phyloP scores from a whole-genome alignment of 768 basidiomycete genomes.

The Boletus coccyginus region DNA sequence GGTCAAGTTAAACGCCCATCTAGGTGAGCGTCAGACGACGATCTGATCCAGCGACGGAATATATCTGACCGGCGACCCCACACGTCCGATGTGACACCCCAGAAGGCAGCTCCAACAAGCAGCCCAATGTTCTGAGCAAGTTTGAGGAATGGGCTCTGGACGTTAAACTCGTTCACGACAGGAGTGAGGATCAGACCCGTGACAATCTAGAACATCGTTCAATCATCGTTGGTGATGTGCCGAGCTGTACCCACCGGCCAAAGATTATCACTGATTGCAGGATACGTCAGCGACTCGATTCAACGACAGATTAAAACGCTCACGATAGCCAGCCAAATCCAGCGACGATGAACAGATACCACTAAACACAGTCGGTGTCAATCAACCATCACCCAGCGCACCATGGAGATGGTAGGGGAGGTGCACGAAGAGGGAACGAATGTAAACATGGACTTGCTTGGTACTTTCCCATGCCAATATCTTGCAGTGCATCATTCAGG shows the following conservation, averaged over 20 bases:
- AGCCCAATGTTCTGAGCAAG: slow-evolving; percentile 73
- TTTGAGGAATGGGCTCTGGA: slow-evolving; percentile 59
- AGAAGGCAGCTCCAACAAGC: slow-evolving; percentile 65
- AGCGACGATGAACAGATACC: slow-evolving; percentile 60
- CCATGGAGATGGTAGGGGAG: background rate
- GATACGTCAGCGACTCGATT: background rate
- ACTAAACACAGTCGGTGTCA: slow-evolving; percentile 35
- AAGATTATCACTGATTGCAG: slow-evolving; percentile 53
- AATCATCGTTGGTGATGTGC: background rate
- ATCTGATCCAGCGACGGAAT: background rate
- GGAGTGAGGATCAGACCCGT: slow-evolving; percentile 64
- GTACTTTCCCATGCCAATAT: slow-evolving; percentile 71
- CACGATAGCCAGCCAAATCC: slow-evolving; percentile 79
- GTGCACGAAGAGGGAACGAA: background rate
- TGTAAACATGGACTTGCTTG: slow-evolving; percentile 38
- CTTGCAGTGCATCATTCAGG: slow-evolving; percentile 58
- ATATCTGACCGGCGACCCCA: slow-evolving; percentile 60
- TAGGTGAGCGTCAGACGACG: slow-evolving; percentile 23
- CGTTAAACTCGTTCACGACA: slow-evolving; percentile 63
- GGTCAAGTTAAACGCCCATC: slow-evolving; percentile 69
- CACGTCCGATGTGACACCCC: slow-evolving; percentile 66
- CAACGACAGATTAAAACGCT: slow-evolving; percentile 24
- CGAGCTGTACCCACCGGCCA: slow-evolving; percentile 55
- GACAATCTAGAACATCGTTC: slow-evolving; percentile 43
- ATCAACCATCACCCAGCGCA: background rate